Base-by-base conservation (phyloP, 306 rosid genomes). In the Trifolium fragiferum region DNA sequence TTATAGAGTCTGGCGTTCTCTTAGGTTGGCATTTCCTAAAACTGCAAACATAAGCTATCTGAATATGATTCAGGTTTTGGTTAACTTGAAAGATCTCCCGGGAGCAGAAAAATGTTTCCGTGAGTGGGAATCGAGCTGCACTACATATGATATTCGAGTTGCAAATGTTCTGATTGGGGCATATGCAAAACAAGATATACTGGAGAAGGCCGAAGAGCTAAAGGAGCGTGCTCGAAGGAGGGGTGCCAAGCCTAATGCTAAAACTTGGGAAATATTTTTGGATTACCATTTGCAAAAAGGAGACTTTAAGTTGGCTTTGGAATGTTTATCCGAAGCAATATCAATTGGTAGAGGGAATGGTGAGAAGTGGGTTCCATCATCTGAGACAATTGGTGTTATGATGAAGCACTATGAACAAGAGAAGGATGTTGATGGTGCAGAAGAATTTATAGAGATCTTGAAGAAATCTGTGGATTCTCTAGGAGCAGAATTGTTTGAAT, bases 101-200 rank as follows among this genome's bases (percentile, higher is more conserved):
- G 97, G 96, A 19, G 99, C 99, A 3, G 95, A 90, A 78, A 94
- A 92, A 68, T 86, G 86, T 69, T 88, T 90, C 86, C 87, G 90
- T 68, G 96, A 92, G 55, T 90, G 97, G 92, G 92, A 84, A 80
- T 86, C 84, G 19, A 73, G 70, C 58, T 75, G 92, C 82, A 71
- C 92, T n/a, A 82, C 85, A 46, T 87, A 83, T 61, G 99, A 94
- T 72, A 89, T 92, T 59, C 85, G 99, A 49, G 78, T 91, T 77
- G 93, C 89, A 51, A 94, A 92, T 89, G 87, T 72, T 76, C 78
- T 94, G 43, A 87, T 94, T 30, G 76, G 86, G 70, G 90, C 85
- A 64, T 94, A 90, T 74, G 77, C 87, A 33, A 73, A 83, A 71
- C 78, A 76, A 74, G 90, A 86, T 77, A 74, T 76, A 81, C 86